These are phyloP conservation scores for Parietaria judaica DNA, from an alignment of 306 rosid genomes.

Conservation along the genomic window DNA sequence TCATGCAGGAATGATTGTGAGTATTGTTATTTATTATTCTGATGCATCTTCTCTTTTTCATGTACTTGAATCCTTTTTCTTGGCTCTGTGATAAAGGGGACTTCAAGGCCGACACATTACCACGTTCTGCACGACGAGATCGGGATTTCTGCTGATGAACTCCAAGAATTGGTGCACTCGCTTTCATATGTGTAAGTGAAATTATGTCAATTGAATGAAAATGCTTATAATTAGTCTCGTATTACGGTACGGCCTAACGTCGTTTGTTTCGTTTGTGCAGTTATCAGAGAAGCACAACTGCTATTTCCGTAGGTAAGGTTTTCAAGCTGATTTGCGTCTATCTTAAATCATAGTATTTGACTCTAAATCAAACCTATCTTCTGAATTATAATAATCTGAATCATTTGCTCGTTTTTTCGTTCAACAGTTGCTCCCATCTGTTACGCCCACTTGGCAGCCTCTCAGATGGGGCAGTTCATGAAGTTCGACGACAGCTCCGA, in stretches of 20 bases:
- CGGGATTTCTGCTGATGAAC: conserved; percentile 81
- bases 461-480: conserved; percentile 66
- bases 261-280: conserved; percentile 26
- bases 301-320: conserved; percentile 74
- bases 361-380: background rate
- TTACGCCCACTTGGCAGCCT: conserved; percentile 88
- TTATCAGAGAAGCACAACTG: conserved; percentile 93
- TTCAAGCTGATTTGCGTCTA: background rate
- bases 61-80: background rate
- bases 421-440: conserved; percentile 87
- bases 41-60: no score
- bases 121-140: conserved; percentile 74
- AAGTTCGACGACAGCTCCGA: conserved; percentile 77
- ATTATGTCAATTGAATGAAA: background rate
- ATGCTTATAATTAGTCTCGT: no score
- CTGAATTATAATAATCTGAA: background rate
- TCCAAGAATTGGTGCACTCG: conserved; percentile 87
- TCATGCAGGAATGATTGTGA: conserved; percentile 95
- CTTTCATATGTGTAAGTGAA: conserved; percentile 86
- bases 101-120: conserved; percentile 84
- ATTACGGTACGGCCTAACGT: no score
- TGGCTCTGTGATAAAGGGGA: conserved; percentile 43
- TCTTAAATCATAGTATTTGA: no score
- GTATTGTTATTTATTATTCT: conserved; percentile 13
- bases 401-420: background rate